Evolutionary conservation across 2,329 filamentous ascomycete genomes (phyloP), one percentile per base, ranked within the genome.

Genomic region (Fusarium abutilonis): DNA sequence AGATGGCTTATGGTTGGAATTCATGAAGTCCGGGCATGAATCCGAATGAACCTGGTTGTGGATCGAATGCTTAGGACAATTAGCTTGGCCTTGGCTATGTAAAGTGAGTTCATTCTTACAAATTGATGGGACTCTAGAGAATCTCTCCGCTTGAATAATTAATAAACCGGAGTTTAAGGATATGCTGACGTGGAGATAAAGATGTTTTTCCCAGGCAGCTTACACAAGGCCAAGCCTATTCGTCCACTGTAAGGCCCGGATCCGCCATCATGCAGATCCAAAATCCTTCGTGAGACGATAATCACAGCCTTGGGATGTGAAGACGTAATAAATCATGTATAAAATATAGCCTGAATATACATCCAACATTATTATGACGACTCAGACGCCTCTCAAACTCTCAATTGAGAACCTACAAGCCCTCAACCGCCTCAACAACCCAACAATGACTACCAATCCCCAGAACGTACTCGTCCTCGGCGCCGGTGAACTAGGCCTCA

Each of bases 401-500:
- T 71, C 68, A n/a, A 26, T 69, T 13, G 65, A 57, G 32, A 71
- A 71, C 48, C 52, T 71, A 3, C 51, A 60, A 56, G 68, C 68
- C 23, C 59, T 71, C 17, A 60, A 71, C 40, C 57, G 64, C 48
- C 64, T 71, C 38, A 62, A 71, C 56, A 44, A 62, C 28, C 60
- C 67, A 14, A 54, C 52, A 19, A 31, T 43, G 8, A 56, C 35
- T 32, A 74, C 73, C 72, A 50, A 63, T 15, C 23, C 31, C 10
- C 55, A 69, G 11, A 74, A 56, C 48, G 55, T 89, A 53, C 84
- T 90, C 45, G 78, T 90, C 46, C 75, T 91, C 55, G 87, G 88
- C 48, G 84, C 85, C n/a, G 88, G 87, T 55, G 87, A 90, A 75
- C 82, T 90, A 13, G 88, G 87, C 44, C 75, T 78, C 5, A 78